phyloP scores from a whole-genome alignment of 257 asterid genomes.

The Lavandula angustifolia region DNA sequence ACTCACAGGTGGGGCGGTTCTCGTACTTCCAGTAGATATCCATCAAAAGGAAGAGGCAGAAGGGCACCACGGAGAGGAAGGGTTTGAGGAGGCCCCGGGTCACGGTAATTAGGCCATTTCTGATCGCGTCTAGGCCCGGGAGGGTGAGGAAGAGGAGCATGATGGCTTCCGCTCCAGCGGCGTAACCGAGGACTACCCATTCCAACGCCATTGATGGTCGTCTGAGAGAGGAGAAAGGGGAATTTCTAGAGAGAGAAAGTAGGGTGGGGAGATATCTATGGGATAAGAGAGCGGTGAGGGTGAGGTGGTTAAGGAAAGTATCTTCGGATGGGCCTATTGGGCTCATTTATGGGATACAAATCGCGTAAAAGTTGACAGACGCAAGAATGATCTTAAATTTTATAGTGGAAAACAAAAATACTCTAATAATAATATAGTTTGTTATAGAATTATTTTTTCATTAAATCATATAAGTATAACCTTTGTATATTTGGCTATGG shows the following conservation, averaged over 20 bases:
- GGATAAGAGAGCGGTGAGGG: neutral
- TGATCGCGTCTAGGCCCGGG: slow-evolving; percentile 83
- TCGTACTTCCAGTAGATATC: slow-evolving; percentile 98
- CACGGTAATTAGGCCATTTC: slow-evolving; percentile 79
- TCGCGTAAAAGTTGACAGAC: no score
- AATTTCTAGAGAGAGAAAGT: neutral
- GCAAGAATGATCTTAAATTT: no score
- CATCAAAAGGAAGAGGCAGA: slow-evolving; percentile 80
- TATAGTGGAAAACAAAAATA: no score
- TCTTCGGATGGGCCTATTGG: slow-evolving; percentile 31
- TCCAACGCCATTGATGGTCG: slow-evolving; percentile 70
- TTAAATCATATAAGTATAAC: no score
- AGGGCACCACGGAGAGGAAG: slow-evolving; percentile 75
- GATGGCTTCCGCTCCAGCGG: slow-evolving; percentile 92
- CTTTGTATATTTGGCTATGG: no score
- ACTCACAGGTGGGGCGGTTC: slow-evolving; percentile 67
- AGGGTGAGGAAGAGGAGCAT: slow-evolving; percentile 89
- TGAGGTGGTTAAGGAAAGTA: slow-evolving; percentile 37
- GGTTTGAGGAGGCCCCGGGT: slow-evolving; percentile 80
- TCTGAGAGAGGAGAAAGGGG: slow-evolving; percentile 27
- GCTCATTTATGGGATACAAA: neutral
- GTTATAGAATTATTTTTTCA: no score
- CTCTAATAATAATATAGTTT: no score
- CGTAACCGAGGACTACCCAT: slow-evolving; percentile 93
- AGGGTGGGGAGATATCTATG: no score